phyloP scores from a whole-genome alignment of 1,139 yeast genomes.

The Ashbya aceris region DNA sequence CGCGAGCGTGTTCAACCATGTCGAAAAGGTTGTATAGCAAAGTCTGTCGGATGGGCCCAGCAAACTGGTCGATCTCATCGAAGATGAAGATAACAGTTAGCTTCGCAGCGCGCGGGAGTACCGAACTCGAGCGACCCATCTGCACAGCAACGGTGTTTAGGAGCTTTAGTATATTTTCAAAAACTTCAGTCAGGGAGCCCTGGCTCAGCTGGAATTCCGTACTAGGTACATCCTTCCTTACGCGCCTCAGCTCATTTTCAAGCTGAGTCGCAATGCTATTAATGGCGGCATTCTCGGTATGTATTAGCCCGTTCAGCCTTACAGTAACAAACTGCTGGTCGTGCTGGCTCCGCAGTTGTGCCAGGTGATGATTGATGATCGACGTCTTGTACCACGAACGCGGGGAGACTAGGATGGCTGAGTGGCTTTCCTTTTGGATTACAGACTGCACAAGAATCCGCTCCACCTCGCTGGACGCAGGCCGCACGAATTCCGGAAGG shows the following conservation, averaged over 20 bases:
- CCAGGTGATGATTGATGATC: constrained; percentile 49
- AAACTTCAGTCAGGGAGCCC: constrained; percentile 43
- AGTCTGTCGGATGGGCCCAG: constrained; percentile 66
- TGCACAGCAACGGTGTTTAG: constrained; percentile 30
- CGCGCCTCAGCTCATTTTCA: constrained; percentile 37
- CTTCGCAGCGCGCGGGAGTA: constrained; percentile 15
- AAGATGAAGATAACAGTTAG: constrained; percentile 66
- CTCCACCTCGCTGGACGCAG: constrained; percentile 37
- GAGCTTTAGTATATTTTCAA: constrained; percentile 39
- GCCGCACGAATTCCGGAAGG: constrained; percentile 17
- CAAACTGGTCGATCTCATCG: constrained; percentile 79
- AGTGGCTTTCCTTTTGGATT: constrained; percentile 65
- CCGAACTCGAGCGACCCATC: constrained; percentile 18
- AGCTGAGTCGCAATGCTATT: constrained; percentile 81
- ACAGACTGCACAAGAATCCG: constrained; percentile 58
- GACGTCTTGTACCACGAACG: constrained; percentile 68
- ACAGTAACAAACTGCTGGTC: constrained; percentile 49
- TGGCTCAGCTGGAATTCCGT: constrained; percentile 35
- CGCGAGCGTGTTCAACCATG: constrained; percentile 60
- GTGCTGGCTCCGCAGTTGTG: constrained; percentile 35
- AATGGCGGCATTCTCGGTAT: constrained; percentile 66
- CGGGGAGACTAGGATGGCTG: constrained; percentile 74
- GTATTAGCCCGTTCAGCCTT: constrained; percentile 60
- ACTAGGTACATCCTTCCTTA: constrained; percentile 12
- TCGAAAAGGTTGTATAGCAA: constrained; percentile 81